Evolutionary conservation across 345 rosid species (phyloP).

Genomic region (Ceriops zippeliana): DNA sequence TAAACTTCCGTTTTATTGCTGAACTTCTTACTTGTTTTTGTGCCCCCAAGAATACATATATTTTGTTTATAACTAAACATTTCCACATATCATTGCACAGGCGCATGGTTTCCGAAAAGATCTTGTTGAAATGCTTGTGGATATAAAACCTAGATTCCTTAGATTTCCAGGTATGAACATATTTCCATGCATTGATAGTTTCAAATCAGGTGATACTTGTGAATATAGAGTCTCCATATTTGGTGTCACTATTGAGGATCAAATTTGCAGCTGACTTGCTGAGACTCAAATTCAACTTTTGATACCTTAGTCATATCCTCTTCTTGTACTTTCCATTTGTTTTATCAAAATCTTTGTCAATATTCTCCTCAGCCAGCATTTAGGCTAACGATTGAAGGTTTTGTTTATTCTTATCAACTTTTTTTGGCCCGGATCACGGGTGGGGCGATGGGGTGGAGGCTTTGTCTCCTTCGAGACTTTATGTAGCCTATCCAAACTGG

Average conservation of each 20-base stretch:
- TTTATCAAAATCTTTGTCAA: too few species aligned
- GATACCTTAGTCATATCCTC: too few species aligned
- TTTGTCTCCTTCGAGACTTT: too few species aligned
- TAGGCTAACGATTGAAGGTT: too few species aligned
- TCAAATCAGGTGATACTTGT: neutral
- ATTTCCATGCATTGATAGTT: neutral
- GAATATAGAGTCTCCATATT: neutral
- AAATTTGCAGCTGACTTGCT: neutral
- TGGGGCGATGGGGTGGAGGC: too few species aligned
- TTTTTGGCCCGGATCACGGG: too few species aligned
- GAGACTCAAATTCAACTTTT: neutral
- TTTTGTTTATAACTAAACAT: neutral
- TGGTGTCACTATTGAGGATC: neutral
- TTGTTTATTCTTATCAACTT: too few species aligned
- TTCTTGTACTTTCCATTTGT: too few species aligned
- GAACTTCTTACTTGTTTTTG: too few species aligned
- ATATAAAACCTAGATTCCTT: slow-evolving; percentile 73
- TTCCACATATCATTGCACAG: slow-evolving; percentile 34
- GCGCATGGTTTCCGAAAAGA: slow-evolving; percentile 92
- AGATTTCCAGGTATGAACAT: slow-evolving; percentile 71
- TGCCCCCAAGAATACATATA: neutral
- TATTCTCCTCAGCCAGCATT: too few species aligned
- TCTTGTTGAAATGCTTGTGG: slow-evolving; percentile 66
- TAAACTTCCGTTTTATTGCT: too few species aligned
- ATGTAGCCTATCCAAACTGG: too few species aligned